Conservation (phyloP, 2,329 filamentous ascomycete genomes). For the Ophiognomonia clavigignenti-juglandacearum region DNA sequence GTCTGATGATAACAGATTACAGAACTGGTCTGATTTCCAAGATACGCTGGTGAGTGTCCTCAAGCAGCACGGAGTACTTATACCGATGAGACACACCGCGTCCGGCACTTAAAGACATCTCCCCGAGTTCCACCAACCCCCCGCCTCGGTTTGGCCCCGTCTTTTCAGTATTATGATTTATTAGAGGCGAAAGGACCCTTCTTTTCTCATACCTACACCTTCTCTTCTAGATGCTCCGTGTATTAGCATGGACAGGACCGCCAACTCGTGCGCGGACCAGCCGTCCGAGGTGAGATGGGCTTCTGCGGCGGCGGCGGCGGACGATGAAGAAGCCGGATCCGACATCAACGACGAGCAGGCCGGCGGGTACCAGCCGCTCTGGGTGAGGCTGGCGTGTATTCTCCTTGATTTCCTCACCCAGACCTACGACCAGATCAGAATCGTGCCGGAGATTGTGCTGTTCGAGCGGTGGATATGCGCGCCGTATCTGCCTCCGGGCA, state of each 20-base stretch:
- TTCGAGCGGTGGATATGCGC: conserved; percentile 14
- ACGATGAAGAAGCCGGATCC: not conserved
- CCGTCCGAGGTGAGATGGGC: not conserved
- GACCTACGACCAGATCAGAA: conserved; percentile 16
- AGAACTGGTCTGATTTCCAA: too few species aligned
- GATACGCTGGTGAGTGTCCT: too few species aligned
- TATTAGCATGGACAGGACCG: conserved; percentile 10
- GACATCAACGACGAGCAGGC: not conserved
- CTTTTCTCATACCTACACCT: not conserved
- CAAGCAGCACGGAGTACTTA: too few species aligned
- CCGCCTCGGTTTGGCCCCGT: not conserved
- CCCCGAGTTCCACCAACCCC: not conserved
- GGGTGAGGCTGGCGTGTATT: conserved; percentile 15
- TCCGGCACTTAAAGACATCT: too few species aligned
- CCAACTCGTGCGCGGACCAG: not conserved
- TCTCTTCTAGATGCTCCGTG: conserved; percentile 2
- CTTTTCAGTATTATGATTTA: not conserved
- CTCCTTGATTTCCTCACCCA: conserved; percentile 14
- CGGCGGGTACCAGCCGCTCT: conserved; percentile 12
- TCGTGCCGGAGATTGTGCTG: conserved; percentile 16
- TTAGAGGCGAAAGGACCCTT: too few species aligned
- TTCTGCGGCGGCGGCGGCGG: not conserved
- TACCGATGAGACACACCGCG: too few species aligned
- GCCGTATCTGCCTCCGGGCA: not conserved
- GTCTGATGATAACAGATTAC: too few species aligned